A percentile compares a stretch with the other conserved stretches of the same genome.
phyloP scores from a whole-genome alignment of 2,329 filamentous ascomycete genomes.

The Penicillium frequentans region DNA sequence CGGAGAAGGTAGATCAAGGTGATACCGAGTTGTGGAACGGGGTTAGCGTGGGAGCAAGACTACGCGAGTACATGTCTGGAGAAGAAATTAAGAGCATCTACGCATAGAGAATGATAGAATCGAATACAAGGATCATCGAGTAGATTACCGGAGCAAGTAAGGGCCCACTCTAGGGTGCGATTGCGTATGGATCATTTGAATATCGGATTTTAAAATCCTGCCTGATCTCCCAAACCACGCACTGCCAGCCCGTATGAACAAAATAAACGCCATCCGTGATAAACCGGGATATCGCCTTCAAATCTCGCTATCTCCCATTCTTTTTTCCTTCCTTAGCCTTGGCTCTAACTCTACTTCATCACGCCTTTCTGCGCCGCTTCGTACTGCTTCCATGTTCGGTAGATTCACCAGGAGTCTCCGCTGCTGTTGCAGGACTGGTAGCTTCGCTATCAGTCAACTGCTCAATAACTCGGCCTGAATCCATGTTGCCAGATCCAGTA shows the following conservation, averaged over 20 bases:
- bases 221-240: background rate
- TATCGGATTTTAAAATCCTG: background rate
- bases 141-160: background rate
- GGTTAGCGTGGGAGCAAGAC: conserved; percentile 7
- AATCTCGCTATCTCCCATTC: background rate
- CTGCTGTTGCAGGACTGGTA: conserved; percentile 42
- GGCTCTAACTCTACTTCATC: conserved; percentile 8
- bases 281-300: background rate
- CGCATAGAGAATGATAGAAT: background rate
- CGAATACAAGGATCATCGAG: background rate
- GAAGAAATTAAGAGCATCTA: background rate
- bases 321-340: background rate
- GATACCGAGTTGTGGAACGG: conserved; percentile 23
- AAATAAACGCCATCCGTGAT: background rate
- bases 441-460: conserved; percentile 47
- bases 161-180: background rate
- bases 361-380: conserved; percentile 36
- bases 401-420: conserved; percentile 26
- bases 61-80: conserved; percentile 19
- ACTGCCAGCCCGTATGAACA: background rate
- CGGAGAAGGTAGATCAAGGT: conserved; percentile 1
- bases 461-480: conserved; percentile 40
- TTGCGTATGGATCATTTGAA: background rate
- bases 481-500: conserved; percentile 15
- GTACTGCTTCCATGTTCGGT: conserved; percentile 26